Evolutionary conservation across 2,329 filamentous ascomycete genomes (phyloP), one percentile per base, ranked within the genome.

Genomic region (Fusarium sambucinum): DNA sequence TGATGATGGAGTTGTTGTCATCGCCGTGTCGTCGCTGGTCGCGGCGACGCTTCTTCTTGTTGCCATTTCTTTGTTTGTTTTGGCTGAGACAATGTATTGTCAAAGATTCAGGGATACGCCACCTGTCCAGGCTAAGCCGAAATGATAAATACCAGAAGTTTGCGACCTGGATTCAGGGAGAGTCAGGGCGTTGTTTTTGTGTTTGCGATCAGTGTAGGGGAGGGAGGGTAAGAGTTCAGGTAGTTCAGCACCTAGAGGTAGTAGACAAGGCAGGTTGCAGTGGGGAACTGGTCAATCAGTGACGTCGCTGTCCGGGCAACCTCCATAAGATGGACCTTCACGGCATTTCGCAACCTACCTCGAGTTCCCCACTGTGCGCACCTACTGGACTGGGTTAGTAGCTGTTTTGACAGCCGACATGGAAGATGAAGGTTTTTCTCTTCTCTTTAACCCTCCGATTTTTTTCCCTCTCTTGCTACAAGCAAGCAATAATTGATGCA

Each of bases 271-370:
- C 23, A 35, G 42, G 52, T 21, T 33, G 19, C 52, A 55, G 52
- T 55, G 52, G 52, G 52, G 52, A 55, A 55, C 37, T 52, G 56
- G 51, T 19, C 52, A 55, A 63, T 57, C 51, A 63, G 73, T 75
- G 74, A 75, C 73, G 73, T 73, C 30, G 73, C 75, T 73, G 74
- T 73, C 72, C 59, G 70, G 73, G 73, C 74, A 76, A 76, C 74
- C 47, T 50, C 47, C 47, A 50, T 21, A 33, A 40, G 47, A 50
- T 50, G 47, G 47, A 29, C 30, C 52, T 55, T 46, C 30, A 55
- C 54, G 46, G 54, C 35, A 57, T 27, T 55, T 44, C 33, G 23
- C 8, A 50, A 40, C 40, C 50, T 59, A 40, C 40, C 50, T 59
- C 44, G 35, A 32, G 29, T 29, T 54, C 27, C 25, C 55, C 59